Percentiles rank a stretch among this genome's conserved stretches.
phyloP scores from a whole-genome alignment of 345 rosid genomes.

The Gossypium bickii region DNA sequence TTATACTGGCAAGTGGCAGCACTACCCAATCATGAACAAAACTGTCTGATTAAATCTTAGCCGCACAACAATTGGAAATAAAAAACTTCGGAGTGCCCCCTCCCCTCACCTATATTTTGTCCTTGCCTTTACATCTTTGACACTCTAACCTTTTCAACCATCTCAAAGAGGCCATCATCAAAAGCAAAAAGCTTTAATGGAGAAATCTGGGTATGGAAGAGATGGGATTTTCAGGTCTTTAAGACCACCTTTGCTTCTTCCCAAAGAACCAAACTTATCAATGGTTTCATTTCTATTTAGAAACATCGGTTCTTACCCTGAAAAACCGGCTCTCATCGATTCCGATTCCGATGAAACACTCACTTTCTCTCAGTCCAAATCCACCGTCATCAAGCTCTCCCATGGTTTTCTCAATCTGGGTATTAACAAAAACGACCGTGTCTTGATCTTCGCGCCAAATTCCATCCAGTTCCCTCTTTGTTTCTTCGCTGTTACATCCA shows the following conservation, averaged over 20 bases:
- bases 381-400: slow-evolving; percentile 52
- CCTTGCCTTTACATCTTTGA: no score
- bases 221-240: slow-evolving; percentile 78
- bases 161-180: not conserved
- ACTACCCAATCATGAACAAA: no score
- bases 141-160: not conserved
- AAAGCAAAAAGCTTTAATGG: slow-evolving; percentile 33
- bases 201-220: slow-evolving; percentile 81
- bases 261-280: slow-evolving; percentile 58
- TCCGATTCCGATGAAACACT: slow-evolving; percentile 51
- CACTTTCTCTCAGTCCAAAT: slow-evolving; percentile 57
- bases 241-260: slow-evolving; percentile 52
- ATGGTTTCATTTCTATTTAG: slow-evolving; percentile 59
- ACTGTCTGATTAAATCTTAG: no score
- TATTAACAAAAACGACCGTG: slow-evolving; percentile 59
- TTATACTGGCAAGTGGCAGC: no score
- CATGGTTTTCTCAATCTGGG: slow-evolving; percentile 66
- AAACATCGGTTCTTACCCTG: slow-evolving; percentile 45
- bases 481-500: slow-evolving; percentile 58
- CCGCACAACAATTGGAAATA: no score
- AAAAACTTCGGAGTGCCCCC: no score
- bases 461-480: slow-evolving; percentile 70
- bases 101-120: no score
- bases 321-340: slow-evolving; percentile 64
- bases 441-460: slow-evolving; percentile 73